Evolutionary conservation across 108 stramenopile genomes (phyloP).

Genomic region (Chaetoceros muelleri): DNA sequence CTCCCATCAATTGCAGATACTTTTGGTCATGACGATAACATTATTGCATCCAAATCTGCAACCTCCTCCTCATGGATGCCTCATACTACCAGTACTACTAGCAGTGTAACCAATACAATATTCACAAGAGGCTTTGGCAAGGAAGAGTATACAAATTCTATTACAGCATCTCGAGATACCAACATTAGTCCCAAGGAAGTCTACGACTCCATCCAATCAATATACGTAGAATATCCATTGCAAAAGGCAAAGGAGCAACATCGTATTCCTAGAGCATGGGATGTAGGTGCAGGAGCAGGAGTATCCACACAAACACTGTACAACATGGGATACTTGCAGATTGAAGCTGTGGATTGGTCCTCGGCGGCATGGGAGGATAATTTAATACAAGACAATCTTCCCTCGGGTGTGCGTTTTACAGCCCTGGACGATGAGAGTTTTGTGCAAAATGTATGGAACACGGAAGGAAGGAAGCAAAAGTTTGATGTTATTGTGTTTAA

Average conservation of each 20-base stretch:
- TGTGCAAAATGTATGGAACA: constrained; percentile 18
- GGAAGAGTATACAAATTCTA: constrained; percentile 68
- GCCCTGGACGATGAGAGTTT: constrained; percentile 74
- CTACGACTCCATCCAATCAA: constrained; percentile 51
- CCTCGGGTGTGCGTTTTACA: constrained; percentile 46
- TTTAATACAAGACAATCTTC: constrained; percentile 52
- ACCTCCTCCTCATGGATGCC: no score
- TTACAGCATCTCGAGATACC: constrained; percentile 71
- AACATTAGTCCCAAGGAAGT: constrained; percentile 80
- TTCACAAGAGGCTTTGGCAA: neutral
- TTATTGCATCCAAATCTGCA: no score
- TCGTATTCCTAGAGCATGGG: constrained; percentile 25
- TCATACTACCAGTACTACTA: no score
- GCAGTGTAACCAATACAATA: no score
- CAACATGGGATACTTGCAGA: constrained; percentile 47
- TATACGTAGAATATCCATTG: constrained; percentile 10
- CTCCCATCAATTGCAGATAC: no score
- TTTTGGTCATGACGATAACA: no score
- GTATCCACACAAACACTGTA: constrained; percentile 70
- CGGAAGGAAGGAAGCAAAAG: constrained; percentile 7
- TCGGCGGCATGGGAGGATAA: constrained; percentile 58
- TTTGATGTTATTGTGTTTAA: constrained; percentile 74
- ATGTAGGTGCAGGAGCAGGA: constrained; percentile 81
- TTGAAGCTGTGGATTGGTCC: constrained; percentile 83
- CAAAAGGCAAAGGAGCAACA: constrained; percentile 5